Percentiles rank a stretch among this genome's conserved stretches.
Conservation (phyloP, 148 eudicot species). For the Cornus suecica region DNA sequence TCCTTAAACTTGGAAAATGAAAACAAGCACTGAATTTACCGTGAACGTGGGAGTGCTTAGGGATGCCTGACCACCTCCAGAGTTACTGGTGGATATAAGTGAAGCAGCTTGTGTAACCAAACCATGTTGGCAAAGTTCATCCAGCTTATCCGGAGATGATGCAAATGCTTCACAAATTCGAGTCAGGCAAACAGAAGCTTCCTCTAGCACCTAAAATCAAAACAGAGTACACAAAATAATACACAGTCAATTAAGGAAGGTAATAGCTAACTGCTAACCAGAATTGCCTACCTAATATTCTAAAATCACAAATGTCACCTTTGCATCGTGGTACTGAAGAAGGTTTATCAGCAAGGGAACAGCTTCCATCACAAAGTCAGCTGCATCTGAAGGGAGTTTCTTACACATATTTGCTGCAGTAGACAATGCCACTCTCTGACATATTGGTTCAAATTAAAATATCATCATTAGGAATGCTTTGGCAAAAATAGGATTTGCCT, state of each 20-base stretch:
- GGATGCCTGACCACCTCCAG: conserved; percentile 98
- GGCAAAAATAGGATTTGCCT: not conserved
- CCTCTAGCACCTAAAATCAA: conserved; percentile 71
- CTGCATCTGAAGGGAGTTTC: conserved; percentile 96
- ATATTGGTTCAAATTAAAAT: conserved; percentile 8
- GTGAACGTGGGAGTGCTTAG: conserved; percentile 90
- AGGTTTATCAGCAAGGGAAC: conserved; percentile 94
- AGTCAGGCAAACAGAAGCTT: conserved; percentile 94
- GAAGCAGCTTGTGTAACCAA: conserved; percentile 87
- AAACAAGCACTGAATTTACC: conserved; percentile 30
- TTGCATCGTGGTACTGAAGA: conserved; percentile 95
- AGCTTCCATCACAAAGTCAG: conserved; percentile 99
- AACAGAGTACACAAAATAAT: conserved; percentile 4
- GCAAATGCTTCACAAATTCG: conserved; percentile 95
- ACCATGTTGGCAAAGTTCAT: conserved; percentile 89
- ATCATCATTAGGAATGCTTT: not conserved
- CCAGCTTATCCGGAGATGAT: conserved; percentile 71
- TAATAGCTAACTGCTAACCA: not conserved
- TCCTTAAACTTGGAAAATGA: not conserved
- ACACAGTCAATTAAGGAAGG: not conserved
- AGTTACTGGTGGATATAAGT: conserved; percentile 69
- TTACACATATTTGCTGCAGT: conserved; percentile 99
- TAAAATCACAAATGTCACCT: conserved; percentile 38
- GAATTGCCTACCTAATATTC: not conserved
- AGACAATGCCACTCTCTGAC: conserved; percentile 88